phyloP scores from a whole-genome alignment of 768 basidiomycete species.

The Russula earlei region DNA sequence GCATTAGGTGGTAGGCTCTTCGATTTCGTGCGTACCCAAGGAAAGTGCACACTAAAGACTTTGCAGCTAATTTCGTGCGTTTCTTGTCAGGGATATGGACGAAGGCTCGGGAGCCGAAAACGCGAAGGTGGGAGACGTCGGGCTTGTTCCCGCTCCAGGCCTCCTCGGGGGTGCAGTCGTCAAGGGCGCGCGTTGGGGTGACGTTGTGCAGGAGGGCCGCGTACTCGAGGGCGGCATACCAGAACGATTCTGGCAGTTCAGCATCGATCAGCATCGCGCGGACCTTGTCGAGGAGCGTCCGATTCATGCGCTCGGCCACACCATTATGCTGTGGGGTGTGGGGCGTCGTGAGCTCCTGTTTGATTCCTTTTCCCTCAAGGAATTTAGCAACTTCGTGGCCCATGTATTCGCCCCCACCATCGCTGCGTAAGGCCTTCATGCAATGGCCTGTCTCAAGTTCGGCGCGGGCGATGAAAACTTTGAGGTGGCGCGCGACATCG shows the following conservation, averaged over 20 bases:
- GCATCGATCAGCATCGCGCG: slow-evolving; percentile 16
- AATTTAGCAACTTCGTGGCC: neutral
- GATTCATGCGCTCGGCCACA: neutral
- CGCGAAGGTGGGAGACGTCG: neutral
- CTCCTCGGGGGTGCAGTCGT: slow-evolving; percentile 17
- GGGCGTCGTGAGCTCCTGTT: neutral
- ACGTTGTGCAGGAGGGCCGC: neutral
- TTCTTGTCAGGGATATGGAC: slow-evolving; percentile 3
- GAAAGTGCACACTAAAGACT: slow-evolving; percentile 11
- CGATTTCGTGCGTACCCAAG: slow-evolving; percentile 12
- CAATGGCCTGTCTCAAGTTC: slow-evolving; percentile 16
- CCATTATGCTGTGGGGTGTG: neutral
- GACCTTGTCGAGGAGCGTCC: slow-evolving; percentile 11
- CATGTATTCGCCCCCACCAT: slow-evolving; percentile 25
- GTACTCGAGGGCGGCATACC: neutral
- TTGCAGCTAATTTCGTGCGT: slow-evolving; percentile 12
- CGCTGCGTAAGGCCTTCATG: slow-evolving; percentile 20
- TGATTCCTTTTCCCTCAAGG: slow-evolving; percentile 16
- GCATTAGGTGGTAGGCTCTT: slow-evolving; percentile 11
- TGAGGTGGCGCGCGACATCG: slow-evolving; percentile 9
- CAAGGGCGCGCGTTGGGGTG: slow-evolving; percentile 9
- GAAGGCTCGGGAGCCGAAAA: slow-evolving; percentile 13
- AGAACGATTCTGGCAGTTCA: slow-evolving; percentile 12
- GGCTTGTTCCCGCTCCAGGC: slow-evolving; percentile 16
- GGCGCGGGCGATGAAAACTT: slow-evolving; percentile 10